Evolutionary conservation across 1,139 yeast species (phyloP).

Genomic region (Pichia cactophila): DNA sequence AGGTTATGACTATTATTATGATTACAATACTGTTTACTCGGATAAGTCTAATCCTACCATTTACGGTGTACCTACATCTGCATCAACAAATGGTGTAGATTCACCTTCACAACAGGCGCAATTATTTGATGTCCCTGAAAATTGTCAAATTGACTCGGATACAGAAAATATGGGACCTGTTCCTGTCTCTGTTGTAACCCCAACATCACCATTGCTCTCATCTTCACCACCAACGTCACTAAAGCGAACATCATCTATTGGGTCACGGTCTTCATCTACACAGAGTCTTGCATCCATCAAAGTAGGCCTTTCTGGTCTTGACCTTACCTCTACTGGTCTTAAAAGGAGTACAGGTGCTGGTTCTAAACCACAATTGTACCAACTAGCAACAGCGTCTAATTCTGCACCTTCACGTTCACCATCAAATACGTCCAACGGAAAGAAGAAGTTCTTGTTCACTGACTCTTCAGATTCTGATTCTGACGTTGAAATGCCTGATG

Average conservation of each 20-base stretch:
- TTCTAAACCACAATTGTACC: conserved; percentile 24
- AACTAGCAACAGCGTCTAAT: conserved; percentile 10
- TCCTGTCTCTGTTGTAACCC: neutral
- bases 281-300: conserved; percentile 22
- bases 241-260: conserved; percentile 18
- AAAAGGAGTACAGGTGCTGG: conserved; percentile 23
- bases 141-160: conserved; percentile 22
- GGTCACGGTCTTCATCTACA: conserved; percentile 10
- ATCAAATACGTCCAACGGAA: neutral
- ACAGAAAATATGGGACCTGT: neutral
- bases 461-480: conserved; percentile 11
- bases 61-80: conserved; percentile 2
- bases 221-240: neutral
- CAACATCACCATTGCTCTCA: neutral
- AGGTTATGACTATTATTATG: conserved; percentile 80
- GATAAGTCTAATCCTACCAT: conserved; percentile 19
- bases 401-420: neutral
- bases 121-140: conserved; percentile 29
- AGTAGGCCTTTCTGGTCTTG: conserved; percentile 27
- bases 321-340: conserved; percentile 23
- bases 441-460: conserved; percentile 16
- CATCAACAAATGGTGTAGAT: neutral
- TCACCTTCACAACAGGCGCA: conserved; percentile 15
- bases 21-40: conserved; percentile 72
- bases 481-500: neutral